Evolutionary conservation across 352 stramenopile genomes (phyloP).

Genomic region (Sclerospora graminicola): DNA sequence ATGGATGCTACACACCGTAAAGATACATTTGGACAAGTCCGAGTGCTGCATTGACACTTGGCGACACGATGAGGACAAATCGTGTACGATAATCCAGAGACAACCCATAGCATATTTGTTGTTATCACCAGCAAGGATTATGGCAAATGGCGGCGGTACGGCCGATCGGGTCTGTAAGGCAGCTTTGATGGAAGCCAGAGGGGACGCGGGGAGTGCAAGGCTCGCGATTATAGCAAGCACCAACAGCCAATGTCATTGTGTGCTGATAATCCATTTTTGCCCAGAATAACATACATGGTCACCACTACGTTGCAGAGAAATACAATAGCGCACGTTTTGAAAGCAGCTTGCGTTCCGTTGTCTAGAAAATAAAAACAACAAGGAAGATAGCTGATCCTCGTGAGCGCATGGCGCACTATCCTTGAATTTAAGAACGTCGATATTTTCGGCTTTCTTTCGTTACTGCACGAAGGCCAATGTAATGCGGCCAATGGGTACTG

Average conservation of each 20-base stretch:
- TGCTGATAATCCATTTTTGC: slow-evolving; percentile 16
- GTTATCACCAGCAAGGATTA: slow-evolving; percentile 41
- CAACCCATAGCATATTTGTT: slow-evolving; percentile 74
- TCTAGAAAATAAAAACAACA: slow-evolving; percentile 32
- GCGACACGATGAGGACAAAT: slow-evolving; percentile 49
- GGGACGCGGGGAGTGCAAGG: slow-evolving; percentile 51
- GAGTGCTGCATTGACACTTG: slow-evolving; percentile 34
- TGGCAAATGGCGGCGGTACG: slow-evolving; percentile 45
- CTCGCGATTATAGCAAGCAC: slow-evolving; percentile 46
- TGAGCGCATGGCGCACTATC: too few relatives aligned
- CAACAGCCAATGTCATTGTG: slow-evolving; percentile 24
- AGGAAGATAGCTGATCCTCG: too few relatives aligned
- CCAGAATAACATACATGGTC: slow-evolving; percentile 41
- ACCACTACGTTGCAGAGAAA: slow-evolving; percentile 33
- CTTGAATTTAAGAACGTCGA: too few relatives aligned
- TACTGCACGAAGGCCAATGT: too few relatives aligned
- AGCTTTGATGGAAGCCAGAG: slow-evolving; percentile 40
- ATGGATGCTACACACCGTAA: slow-evolving; percentile 49
- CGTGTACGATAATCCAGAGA: slow-evolving; percentile 46
- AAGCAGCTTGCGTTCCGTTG: slow-evolving; percentile 23
- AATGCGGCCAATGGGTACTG: too few relatives aligned
- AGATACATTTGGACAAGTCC: slow-evolving; percentile 43
- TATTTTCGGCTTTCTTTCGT: too few relatives aligned
- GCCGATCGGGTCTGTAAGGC: slow-evolving; percentile 44
- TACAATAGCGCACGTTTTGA: slow-evolving; percentile 24